phyloP scores from a whole-genome alignment of 192 early-diverging fungal genomes.

The Fimicolochytrium jonesii region DNA sequence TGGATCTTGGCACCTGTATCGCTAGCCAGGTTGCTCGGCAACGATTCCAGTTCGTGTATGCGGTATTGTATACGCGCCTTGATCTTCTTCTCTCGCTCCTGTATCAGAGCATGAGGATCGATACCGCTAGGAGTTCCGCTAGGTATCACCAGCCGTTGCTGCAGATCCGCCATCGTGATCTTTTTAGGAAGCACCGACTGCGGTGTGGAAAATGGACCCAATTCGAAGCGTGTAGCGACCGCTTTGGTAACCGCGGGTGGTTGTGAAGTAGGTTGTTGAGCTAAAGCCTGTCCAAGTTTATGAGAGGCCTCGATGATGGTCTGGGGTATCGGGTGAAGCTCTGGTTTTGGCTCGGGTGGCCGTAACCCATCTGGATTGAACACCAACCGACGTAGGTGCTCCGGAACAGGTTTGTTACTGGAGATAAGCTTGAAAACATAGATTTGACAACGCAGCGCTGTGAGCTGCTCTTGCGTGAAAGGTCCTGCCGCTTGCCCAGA shows the following conservation, averaged over 20 bases:
- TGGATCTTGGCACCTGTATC: slow-evolving; percentile 65
- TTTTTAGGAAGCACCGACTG: slow-evolving; percentile 53
- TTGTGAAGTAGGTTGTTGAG: slow-evolving; percentile 2
- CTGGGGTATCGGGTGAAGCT: slow-evolving; percentile 25
- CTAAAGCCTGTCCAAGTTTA: neutral
- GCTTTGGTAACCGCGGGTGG: slow-evolving; percentile 11
- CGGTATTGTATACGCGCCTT: slow-evolving; percentile 69
- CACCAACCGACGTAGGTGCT: slow-evolving; percentile 64
- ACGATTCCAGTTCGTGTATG: slow-evolving; percentile 68
- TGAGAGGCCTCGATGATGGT: slow-evolving; percentile 54
- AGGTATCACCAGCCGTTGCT: slow-evolving; percentile 28
- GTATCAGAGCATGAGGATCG: slow-evolving; percentile 68
- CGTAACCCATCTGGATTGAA: slow-evolving; percentile 36
- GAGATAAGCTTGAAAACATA: slow-evolving; percentile 79
- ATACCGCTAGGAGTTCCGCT: slow-evolving; percentile 61
- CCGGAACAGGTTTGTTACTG: slow-evolving; percentile 73
- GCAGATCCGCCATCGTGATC: slow-evolving; percentile 36
- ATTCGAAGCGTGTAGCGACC: slow-evolving; percentile 1
- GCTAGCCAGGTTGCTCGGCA: slow-evolving; percentile 65
- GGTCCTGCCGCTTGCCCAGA: neutral
- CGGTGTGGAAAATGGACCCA: slow-evolving; percentile 32
- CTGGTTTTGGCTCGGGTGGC: slow-evolving; percentile 31
- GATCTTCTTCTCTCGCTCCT: slow-evolving; percentile 76
- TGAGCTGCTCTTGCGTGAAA: slow-evolving; percentile 56
- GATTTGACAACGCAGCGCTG: slow-evolving; percentile 74